phyloP scores from a whole-genome alignment of 306 rosid genomes.

The Alnus rubra region DNA sequence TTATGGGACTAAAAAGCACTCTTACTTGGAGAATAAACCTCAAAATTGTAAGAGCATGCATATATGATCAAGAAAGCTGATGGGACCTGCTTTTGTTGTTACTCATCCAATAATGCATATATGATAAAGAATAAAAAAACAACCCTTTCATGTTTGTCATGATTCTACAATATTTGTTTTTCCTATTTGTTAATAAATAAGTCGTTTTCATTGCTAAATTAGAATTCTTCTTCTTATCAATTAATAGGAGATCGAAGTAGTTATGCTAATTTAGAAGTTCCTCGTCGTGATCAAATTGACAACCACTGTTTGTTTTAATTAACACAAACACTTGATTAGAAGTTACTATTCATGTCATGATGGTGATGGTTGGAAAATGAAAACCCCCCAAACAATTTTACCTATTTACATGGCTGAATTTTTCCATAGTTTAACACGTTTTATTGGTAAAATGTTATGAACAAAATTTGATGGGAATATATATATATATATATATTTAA shows the following conservation, averaged over 20 bases:
- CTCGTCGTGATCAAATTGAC: conserved; percentile 22
- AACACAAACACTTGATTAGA: neutral
- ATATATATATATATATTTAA: too few relatives aligned
- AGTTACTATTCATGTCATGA: neutral
- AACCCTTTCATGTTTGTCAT: conserved; percentile 20
- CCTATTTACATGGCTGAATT: neutral
- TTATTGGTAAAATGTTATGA: too few relatives aligned
- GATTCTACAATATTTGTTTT: neutral
- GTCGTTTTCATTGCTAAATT: neutral
- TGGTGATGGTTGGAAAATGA: conserved; percentile 6
- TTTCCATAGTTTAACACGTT: neutral
- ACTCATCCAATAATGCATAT: conserved; percentile 24
- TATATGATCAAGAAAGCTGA: conserved; percentile 22
- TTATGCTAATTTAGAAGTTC: neutral
- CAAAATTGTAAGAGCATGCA: neutral
- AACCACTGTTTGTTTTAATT: neutral
- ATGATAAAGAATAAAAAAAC: neutral
- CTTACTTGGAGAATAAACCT: too few relatives aligned
- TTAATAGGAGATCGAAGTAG: neutral
- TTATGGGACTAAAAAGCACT: too few relatives aligned
- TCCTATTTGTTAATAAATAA: neutral
- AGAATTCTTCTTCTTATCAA: neutral
- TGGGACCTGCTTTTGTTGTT: conserved; percentile 19
- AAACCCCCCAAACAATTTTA: neutral
- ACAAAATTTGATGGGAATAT: too few relatives aligned